Percentiles rank a stretch among this genome's conserved stretches.
Conservation (phyloP, 164 flowering plant genomes). For the Sedum album region DNA sequence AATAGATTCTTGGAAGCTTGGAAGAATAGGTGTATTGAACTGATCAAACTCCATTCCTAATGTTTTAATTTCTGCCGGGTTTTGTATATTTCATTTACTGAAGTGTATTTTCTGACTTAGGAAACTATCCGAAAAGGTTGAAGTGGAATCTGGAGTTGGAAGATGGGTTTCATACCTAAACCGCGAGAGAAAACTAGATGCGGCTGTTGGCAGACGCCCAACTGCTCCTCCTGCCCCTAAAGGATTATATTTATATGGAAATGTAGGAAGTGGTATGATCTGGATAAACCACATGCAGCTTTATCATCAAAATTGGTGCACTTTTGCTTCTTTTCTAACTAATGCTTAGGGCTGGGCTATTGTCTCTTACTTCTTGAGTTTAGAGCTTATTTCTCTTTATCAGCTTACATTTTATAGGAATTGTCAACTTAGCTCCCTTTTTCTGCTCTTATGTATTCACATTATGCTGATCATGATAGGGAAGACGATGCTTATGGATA, state of each 20-base stretch:
- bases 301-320: background rate
- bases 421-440: background rate
- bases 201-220: conserved; percentile 67
- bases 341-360: background rate
- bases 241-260: conserved; percentile 86
- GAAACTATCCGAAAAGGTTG: conserved; percentile 38
- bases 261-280: conserved; percentile 88
- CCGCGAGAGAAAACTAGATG: conserved; percentile 80
- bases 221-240: conserved; percentile 82
- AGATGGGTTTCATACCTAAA: conserved; percentile 94
- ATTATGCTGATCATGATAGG: conserved; percentile 31
- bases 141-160: conserved; percentile 87
- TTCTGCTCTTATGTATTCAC: background rate
- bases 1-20: conserved; percentile 38
- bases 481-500: conserved; percentile 98
- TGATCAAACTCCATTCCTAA: background rate
- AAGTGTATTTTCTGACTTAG: conserved; percentile 22
- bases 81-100: background rate
- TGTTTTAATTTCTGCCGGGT: too few species aligned
- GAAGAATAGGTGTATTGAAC: conserved; percentile 38
- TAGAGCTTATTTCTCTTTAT: background rate
- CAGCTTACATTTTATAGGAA: background rate
- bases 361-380: background rate
- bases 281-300: background rate
- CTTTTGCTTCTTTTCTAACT: too few species aligned